Conservation (phyloP, 192 early-diverging fungal genomes). For the Oehlia diaphana region DNA sequence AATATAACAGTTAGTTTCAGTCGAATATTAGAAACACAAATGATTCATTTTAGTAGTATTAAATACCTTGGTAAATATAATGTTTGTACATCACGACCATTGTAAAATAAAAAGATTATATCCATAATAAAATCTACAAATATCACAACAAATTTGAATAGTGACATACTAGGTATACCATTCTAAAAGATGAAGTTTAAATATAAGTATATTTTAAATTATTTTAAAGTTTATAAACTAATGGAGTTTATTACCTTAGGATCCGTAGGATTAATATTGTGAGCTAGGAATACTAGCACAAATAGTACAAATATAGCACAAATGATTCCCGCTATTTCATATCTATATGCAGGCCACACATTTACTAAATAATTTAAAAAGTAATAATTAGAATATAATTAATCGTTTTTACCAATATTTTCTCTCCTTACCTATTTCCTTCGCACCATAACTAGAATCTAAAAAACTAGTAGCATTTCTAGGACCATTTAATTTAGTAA, state of each 20-base stretch:
- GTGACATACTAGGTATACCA: not conserved
- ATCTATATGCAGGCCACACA: not conserved
- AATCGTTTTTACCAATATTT: not conserved
- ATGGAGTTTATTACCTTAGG: not conserved
- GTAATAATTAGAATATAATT: too few species aligned
- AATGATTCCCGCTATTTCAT: not conserved
- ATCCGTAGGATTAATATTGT: not conserved
- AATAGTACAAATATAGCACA: not conserved
- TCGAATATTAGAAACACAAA: not conserved
- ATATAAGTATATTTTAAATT: too few species aligned
- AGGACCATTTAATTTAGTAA: not conserved
- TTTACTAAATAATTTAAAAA: not conserved
- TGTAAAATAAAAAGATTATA: not conserved
- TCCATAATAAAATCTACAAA: not conserved
- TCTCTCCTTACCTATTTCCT: not conserved
- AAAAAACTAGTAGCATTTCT: not conserved
- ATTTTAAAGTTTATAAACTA: too few species aligned
- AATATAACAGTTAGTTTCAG: not conserved
- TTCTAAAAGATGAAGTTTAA: too few species aligned
- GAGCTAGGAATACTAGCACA: not conserved
- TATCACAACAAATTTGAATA: not conserved
- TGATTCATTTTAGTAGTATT: not conserved
- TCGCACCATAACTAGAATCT: not conserved
- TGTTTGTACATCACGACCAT: not conserved
- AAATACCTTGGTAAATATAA: conserved; percentile 12